Evolutionary conservation across 2,329 filamentous ascomycete genomes (phyloP).

Genomic region (Furcasterigmium furcatum): DNA sequence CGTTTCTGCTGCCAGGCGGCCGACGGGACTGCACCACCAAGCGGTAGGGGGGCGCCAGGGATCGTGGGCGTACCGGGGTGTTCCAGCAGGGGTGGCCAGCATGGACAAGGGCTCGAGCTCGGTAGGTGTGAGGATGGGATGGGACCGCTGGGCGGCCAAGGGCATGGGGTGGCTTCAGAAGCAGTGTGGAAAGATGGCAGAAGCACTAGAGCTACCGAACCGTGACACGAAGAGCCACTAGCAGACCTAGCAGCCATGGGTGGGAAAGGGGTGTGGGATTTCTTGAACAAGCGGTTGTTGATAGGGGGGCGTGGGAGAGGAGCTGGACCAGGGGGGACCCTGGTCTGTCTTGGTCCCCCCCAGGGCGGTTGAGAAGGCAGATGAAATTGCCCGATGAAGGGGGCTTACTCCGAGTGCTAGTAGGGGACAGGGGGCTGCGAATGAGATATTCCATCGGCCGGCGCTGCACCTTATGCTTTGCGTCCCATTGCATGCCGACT

Average conservation of each 20-base stretch:
- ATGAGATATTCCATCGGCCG: conserved; percentile 24
- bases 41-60: conserved; percentile 6
- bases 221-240: conserved; percentile 22
- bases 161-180: conserved; percentile 5
- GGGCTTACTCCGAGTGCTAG: conserved; percentile 2
- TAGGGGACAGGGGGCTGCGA: conserved; percentile 5
- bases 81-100: conserved; percentile 12
- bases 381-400: conserved; percentile 41
- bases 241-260: conserved; percentile 11
- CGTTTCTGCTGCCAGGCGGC: conserved; percentile 11
- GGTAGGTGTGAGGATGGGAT: conserved; percentile 5
- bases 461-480: too few species aligned
- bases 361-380: conserved; percentile 28
- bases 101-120: neutral
- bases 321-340: conserved; percentile 1
- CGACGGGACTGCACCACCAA: conserved; percentile 7
- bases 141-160: conserved; percentile 28
- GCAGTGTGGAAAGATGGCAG: conserved; percentile 24
- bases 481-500: conserved; percentile 16
- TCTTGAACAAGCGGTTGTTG: neutral
- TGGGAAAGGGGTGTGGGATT: neutral
- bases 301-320: neutral
- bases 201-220: conserved; percentile 16
- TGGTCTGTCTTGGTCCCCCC: conserved; percentile 9
- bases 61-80: conserved; percentile 10